Percentiles rank a stretch among this genome's conserved stretches.
Conservation (phyloP, 164 flowering plant genomes). For the Houttuynia cordata region DNA sequence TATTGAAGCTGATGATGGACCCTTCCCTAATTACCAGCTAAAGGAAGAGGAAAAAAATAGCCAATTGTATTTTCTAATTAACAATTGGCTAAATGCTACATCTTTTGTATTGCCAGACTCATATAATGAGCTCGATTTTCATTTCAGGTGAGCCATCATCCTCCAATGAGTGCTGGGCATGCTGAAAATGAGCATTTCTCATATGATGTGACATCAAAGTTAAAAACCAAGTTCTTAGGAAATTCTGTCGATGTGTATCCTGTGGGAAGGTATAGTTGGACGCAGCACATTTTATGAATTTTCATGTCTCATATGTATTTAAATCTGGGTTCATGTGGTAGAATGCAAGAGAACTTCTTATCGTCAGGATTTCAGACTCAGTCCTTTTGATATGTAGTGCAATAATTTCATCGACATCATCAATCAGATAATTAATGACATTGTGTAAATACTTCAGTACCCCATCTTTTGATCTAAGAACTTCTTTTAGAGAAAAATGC, state of each 20-base stretch:
- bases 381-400: background rate
- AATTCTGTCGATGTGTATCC: slow-evolving; percentile 78
- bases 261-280: slow-evolving; percentile 50
- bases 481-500: background rate
- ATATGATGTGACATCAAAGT: slow-evolving; percentile 75
- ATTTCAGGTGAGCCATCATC: slow-evolving; percentile 79
- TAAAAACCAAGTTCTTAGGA: slow-evolving; percentile 74
- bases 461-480: background rate
- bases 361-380: background rate
- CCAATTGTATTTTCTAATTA: background rate
- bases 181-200: slow-evolving; percentile 84
- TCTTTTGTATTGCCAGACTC: background rate
- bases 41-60: too few species aligned
- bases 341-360: background rate
- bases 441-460: too few species aligned
- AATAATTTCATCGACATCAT: background rate
- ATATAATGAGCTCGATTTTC: background rate
- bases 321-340: background rate
- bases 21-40: too few species aligned
- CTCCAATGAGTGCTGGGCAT: slow-evolving; percentile 87
- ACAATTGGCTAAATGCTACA: background rate
- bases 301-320: too few species aligned
- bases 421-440: too few species aligned
- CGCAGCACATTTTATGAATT: background rate
- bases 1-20: too few species aligned